Evolutionary conservation across 345 rosid genomes (phyloP).

Genomic region (Gossypium anomalum): DNA sequence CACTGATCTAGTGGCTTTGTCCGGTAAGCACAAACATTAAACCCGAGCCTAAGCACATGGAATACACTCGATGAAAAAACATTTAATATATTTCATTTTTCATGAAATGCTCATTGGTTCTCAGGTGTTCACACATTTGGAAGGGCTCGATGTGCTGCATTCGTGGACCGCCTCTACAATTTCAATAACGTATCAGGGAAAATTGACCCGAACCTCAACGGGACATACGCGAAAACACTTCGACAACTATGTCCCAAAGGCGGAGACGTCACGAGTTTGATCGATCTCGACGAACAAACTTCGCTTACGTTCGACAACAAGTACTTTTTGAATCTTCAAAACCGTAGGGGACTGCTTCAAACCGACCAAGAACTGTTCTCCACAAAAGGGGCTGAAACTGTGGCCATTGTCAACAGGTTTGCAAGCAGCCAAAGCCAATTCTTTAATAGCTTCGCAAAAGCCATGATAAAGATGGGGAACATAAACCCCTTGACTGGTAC

Average conservation of each 20-base stretch:
- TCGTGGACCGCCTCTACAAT: slow-evolving; percentile 3
- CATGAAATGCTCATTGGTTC: neutral
- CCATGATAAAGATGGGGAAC: slow-evolving; percentile 48
- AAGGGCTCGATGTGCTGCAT: slow-evolving; percentile 10
- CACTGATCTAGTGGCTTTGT: slow-evolving; percentile 34
- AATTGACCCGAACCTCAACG: slow-evolving; percentile 1
- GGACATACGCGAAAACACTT: slow-evolving; percentile 7
- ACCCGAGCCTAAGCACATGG: too few relatives aligned
- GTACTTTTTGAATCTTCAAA: slow-evolving; percentile 30
- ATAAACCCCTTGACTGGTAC: slow-evolving; percentile 32
- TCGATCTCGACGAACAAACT: slow-evolving; percentile 11
- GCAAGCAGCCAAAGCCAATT: slow-evolving; percentile 31
- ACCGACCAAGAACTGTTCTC: slow-evolving; percentile 42
- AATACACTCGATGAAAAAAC: too few relatives aligned
- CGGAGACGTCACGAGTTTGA: slow-evolving; percentile 2
- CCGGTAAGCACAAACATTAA: slow-evolving; percentile 20
- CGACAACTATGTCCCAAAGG: slow-evolving; percentile 15
- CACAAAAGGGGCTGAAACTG: slow-evolving; percentile 13
- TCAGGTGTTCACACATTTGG: slow-evolving; percentile 19
- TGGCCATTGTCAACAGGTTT: slow-evolving; percentile 32
- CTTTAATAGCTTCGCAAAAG: slow-evolving; percentile 29
- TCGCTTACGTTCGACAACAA: slow-evolving; percentile 24
- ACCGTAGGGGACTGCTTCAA: slow-evolving; percentile 29
- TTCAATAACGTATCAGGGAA: neutral
- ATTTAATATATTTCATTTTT: neutral